Evolutionary conservation across 2,329 filamentous ascomycete species (phyloP).

Genomic region (Exophiala lecanii-corni): DNA sequence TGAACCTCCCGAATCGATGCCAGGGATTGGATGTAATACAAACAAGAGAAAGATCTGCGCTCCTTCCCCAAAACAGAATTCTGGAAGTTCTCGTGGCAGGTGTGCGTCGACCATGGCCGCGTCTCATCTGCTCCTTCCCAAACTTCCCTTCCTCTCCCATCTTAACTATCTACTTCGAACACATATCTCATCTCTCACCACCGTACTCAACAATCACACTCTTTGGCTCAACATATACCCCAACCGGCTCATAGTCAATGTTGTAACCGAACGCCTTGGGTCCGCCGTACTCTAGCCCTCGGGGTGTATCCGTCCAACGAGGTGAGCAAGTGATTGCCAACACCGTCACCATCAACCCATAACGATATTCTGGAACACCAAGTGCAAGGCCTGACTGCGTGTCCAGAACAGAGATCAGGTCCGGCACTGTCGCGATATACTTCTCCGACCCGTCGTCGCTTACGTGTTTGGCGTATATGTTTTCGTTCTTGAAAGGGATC

Average conservation of each 20-base stretch:
- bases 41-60: no score
- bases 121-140: no score
- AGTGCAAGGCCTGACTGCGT: constrained; percentile 54
- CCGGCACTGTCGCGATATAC: constrained; percentile 50
- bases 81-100: no score
- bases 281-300: constrained; percentile 48
- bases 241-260: constrained; percentile 20
- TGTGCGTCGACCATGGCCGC: no score
- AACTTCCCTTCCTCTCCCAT: no score
- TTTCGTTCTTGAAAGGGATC: constrained; percentile 71
- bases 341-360: constrained; percentile 47
- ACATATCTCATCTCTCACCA: no score
- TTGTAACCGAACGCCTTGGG: constrained; percentile 42
- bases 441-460: constrained; percentile 5
- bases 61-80: no score
- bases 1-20: no score
- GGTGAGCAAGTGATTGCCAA: constrained; percentile 54
- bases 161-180: no score
- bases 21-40: no score
- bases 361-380: constrained; percentile 52
- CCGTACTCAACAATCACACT: constrained; percentile 29
- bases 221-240: constrained; percentile 23
- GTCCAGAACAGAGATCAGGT: constrained; percentile 54
- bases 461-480: constrained; percentile 33
- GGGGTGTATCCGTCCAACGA: constrained; percentile 49